Evolutionary conservation across 2,329 filamentous ascomycete genomes (phyloP).

Genomic region (Coniochaeta ligniaria): DNA sequence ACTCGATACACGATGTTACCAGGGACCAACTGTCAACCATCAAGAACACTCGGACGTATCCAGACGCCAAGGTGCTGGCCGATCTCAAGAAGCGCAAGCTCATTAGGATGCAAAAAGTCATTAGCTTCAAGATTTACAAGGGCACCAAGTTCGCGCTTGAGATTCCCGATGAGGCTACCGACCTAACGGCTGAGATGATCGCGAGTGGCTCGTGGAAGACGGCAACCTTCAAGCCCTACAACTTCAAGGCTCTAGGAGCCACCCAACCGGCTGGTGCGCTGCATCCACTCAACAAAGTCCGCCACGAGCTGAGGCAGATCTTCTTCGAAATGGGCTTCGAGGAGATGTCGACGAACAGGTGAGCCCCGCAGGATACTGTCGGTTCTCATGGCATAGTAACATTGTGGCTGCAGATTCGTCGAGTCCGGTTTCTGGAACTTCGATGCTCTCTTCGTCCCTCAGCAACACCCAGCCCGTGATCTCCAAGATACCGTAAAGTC

Average conservation of each 20-base stretch:
- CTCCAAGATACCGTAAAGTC: slow-evolving; percentile 73
- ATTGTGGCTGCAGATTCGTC: slow-evolving; percentile 53
- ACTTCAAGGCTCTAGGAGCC: slow-evolving; percentile 46
- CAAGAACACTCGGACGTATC: slow-evolving; percentile 57
- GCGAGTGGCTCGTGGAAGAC: slow-evolving; percentile 85
- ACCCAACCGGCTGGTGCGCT: slow-evolving; percentile 55
- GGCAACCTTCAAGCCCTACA: slow-evolving; percentile 74
- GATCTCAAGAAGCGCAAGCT: slow-evolving; percentile 93
- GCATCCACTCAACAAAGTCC: slow-evolving; percentile 84
- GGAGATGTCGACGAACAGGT: slow-evolving; percentile 82
- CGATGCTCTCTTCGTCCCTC: slow-evolving; percentile 90
- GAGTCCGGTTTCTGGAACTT: slow-evolving; percentile 99
- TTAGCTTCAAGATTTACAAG: slow-evolving; percentile 78
- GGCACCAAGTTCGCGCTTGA: slow-evolving; percentile 83
- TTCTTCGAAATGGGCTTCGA: slow-evolving; percentile 99
- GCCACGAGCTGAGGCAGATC: slow-evolving; percentile 91
- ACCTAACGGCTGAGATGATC: slow-evolving; percentile 91
- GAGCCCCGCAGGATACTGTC: slow-evolving; percentile 17
- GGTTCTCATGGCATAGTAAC: background rate
- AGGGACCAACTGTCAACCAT: slow-evolving; percentile 69
- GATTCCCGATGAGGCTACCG: slow-evolving; percentile 88
- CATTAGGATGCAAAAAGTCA: slow-evolving; percentile 73
- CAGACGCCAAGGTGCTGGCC: slow-evolving; percentile 65
- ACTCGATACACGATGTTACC: slow-evolving; percentile 75
- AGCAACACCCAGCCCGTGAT: slow-evolving; percentile 95